phyloP scores from a whole-genome alignment of 257 asterid genomes.

The Primulina huaijiensis region DNA sequence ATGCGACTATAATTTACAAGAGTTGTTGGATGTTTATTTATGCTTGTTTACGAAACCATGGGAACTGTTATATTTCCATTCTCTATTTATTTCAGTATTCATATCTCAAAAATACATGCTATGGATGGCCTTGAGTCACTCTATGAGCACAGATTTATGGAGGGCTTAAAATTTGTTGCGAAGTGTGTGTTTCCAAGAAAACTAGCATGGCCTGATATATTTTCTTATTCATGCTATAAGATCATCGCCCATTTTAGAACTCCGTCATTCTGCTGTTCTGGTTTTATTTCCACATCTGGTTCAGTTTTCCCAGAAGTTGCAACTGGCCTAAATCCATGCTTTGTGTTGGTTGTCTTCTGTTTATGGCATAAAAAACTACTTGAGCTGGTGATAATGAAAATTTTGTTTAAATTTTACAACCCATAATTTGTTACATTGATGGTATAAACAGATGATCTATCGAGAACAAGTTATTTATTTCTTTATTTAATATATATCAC shows the following conservation, averaged over 20 bases:
- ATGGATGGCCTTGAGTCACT: background rate
- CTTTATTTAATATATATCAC: too few species aligned
- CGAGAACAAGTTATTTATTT: background rate
- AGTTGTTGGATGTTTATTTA: constrained; percentile 17
- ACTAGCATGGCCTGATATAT: background rate
- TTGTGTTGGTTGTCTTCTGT: background rate
- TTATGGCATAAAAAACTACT: background rate
- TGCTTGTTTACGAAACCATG: constrained; percentile 14
- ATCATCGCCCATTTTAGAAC: background rate
- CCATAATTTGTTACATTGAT: background rate
- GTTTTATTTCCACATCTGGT: background rate
- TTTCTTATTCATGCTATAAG: background rate
- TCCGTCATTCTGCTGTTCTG: background rate
- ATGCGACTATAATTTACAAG: constrained; percentile 7
- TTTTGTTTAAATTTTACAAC: too few species aligned
- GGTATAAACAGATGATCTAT: background rate
- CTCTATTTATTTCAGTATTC: constrained; percentile 7
- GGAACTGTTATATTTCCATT: constrained; percentile 2
- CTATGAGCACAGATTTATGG: background rate
- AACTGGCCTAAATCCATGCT: background rate
- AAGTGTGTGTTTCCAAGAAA: background rate
- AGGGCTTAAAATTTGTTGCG: background rate
- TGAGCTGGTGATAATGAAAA: background rate
- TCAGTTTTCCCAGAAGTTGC: background rate
- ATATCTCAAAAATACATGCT: background rate